Base-by-base conservation (phyloP, 2,329 filamentous ascomycete genomes). In the Epichloe amarillans region DNA sequence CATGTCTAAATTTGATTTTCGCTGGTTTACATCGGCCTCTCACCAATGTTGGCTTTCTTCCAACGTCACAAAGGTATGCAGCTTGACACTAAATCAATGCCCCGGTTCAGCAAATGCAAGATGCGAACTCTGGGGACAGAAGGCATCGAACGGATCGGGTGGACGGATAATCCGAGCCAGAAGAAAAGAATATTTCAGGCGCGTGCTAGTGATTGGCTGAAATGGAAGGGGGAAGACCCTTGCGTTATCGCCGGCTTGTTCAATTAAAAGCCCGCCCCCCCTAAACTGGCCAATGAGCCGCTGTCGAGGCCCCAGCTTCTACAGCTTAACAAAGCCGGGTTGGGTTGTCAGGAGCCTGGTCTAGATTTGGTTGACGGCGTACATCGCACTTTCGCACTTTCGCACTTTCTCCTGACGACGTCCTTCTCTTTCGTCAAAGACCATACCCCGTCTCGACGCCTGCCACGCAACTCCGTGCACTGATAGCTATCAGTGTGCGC, bases 381-480 rank as follows among this genome's bases (percentile, higher is more conserved):
- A 6, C 26, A 21, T 38, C 11, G 36, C 45, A 47, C 30, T 38
- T 23, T 37, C 17, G 17, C 33, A 26, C 37, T 14, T 17, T 37
- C 17, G 17, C 33, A 26, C 37, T 14, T 17, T 37, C 33, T 37
- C 33, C 15, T 23, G 35, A 46, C 47, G 38, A 17, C 38, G 19
- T 47, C 21, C 37, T 51, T 40, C 50, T 44, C 23, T 37, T 46
- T 17, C 23, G n/a, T 43, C 23, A 30, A 21, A 37, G 49, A n/a
- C 43, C 23, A 33, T 46, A 4, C 47, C 23, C 44, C 46, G 33
- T 49, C 46, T 47, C 46, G 35, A 49, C 40, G 14, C 10, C n/a
- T 17, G 48, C 41, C 36, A 42, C 50, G 44, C 44, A 47, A 43
- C 30, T 21, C 7, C 15, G 41, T 40, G 41, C 48, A 50, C 45